Base-by-base conservation (phyloP, 2,329 filamentous ascomycete species). In the Shiraia sp. region DNA sequence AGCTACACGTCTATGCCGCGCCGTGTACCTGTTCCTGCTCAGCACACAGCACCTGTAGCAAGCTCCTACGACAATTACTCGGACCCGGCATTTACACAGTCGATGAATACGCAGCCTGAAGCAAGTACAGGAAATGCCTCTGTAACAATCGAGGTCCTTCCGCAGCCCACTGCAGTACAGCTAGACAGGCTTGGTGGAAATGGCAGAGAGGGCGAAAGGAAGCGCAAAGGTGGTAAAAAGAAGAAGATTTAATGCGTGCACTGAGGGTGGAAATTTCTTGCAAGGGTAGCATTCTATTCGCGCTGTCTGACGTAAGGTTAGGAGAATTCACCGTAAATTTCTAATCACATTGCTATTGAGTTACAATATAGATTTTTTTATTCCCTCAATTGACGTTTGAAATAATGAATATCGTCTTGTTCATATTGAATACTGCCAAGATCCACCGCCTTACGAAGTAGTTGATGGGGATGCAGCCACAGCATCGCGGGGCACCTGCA, bases 11-110 rank as follows among this genome's bases (percentile, higher is more conserved):
- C 56, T 6, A 55, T 70, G 42, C 63, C 67, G 17, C 64, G 68
- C 22, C 65, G 67, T 28, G 60, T 69, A n/a, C 68, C 69, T 16
- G 60, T 65, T 10, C 59, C 66, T 3, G 44, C 40, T 9, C 59
- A 58, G 36, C 55, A 51, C 31, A 40, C 49, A 19, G 35, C 40
- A 32, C 40, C 40, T 34, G 36, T 44, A n/a, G 28, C 50, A 40
- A 31, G 37, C 43, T 29, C 46, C 24, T 52, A 55, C 25, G 44
- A 44, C 29, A 58, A 53, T 32, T 44, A 55, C 31, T 56, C 55
- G 23, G 65, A 68, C 30, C 46, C 57, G n/a, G 35, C 38, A 14
- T 27, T 57, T 8, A 32, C 43, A 3, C 47, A 46, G 10, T 36
- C 40, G 16, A 36, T 36, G 35, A 35, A 47, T 17, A 37, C 45